Evolutionary conservation across 73 alveolate species (phyloP).

Genomic region (Uronychia binucleata): DNA sequence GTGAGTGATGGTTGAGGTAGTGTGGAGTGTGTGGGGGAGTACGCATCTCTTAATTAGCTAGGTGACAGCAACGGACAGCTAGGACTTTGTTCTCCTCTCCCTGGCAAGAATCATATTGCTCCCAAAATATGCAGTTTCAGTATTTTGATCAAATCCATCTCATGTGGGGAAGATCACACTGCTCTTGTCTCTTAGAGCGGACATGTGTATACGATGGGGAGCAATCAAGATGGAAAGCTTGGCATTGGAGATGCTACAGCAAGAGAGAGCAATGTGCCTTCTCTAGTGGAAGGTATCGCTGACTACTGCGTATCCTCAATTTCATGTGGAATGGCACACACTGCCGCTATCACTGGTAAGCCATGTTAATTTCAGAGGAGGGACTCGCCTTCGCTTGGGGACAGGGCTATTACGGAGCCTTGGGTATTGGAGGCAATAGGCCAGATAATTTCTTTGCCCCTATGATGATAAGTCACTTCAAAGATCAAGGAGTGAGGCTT

Average conservation of each 20-base stretch:
- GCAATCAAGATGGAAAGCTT: slow-evolving; percentile 59
- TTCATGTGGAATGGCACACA: slow-evolving; percentile 67
- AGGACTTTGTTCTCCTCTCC: slow-evolving; percentile 28
- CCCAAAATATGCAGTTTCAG: slow-evolving; percentile 59
- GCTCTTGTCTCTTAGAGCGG: slow-evolving; percentile 49
- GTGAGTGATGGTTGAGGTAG: no score
- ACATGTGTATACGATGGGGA: slow-evolving; percentile 66
- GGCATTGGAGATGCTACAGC: slow-evolving; percentile 37
- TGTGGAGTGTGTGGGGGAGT: slow-evolving; percentile 62
- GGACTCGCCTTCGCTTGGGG: slow-evolving; percentile 82
- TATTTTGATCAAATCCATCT: slow-evolving; percentile 18
- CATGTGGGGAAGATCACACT: slow-evolving; percentile 51
- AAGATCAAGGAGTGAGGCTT: not conserved
- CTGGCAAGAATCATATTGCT: not conserved
- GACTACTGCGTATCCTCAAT: slow-evolving; percentile 32
- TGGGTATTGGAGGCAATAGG: slow-evolving; percentile 39
- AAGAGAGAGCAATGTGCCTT: slow-evolving; percentile 48
- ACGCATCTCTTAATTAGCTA: not conserved
- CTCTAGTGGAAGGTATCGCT: slow-evolving; percentile 51
- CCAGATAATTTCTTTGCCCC: not conserved
- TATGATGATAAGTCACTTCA: no score
- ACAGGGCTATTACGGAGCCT: slow-evolving; percentile 59
- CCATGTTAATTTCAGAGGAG: not conserved
- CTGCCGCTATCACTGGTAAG: slow-evolving; percentile 30
- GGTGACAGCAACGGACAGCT: slow-evolving; percentile 37